Conservation (phyloP, 2,329 filamentous ascomycete species). For the Chrysoporthe cubensis region DNA sequence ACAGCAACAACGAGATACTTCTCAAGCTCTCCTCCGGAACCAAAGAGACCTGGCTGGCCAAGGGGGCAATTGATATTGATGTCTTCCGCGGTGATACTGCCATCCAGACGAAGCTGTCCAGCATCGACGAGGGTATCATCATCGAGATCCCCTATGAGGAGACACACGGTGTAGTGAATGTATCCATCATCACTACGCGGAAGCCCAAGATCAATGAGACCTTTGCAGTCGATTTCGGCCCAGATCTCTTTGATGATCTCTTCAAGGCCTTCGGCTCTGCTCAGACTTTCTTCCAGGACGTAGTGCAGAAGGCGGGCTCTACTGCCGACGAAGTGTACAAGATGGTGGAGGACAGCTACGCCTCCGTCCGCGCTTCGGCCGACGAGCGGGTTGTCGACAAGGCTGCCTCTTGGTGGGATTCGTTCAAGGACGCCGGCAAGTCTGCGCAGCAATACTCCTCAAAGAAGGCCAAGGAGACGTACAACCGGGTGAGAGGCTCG, state of each 20-base stretch:
- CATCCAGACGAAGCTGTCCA: constrained; percentile 53
- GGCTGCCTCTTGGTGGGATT: constrained; percentile 37
- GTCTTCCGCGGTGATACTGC: constrained; percentile 53
- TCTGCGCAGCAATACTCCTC: constrained; percentile 31
- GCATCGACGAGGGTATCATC: constrained; percentile 54
- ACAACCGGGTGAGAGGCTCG: constrained; percentile 34
- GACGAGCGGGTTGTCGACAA: constrained; percentile 39
- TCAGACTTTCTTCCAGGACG: neutral
- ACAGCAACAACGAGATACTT: constrained; percentile 55
- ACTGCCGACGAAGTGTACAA: constrained; percentile 38
- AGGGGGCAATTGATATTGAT: constrained; percentile 59
- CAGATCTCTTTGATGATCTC: constrained; percentile 47
- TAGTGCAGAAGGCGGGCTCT: constrained; percentile 2
- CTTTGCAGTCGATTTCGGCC: constrained; percentile 64
- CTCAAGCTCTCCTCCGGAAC: constrained; percentile 55
- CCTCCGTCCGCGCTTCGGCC: constrained; percentile 37
- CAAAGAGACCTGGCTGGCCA: constrained; percentile 59
- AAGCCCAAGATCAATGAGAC: constrained; percentile 65
- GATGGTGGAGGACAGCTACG: constrained; percentile 36
- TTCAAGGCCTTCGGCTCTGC: constrained; percentile 3
- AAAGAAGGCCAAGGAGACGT: constrained; percentile 32
- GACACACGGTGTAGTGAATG: constrained; percentile 60
- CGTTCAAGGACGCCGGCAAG: constrained; percentile 36
- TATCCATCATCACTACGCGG: constrained; percentile 61
- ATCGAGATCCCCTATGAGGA: constrained; percentile 58